These are phyloP conservation scores for Delonix regia DNA, from an alignment of 306 rosid species.

Conservation along the genomic window DNA sequence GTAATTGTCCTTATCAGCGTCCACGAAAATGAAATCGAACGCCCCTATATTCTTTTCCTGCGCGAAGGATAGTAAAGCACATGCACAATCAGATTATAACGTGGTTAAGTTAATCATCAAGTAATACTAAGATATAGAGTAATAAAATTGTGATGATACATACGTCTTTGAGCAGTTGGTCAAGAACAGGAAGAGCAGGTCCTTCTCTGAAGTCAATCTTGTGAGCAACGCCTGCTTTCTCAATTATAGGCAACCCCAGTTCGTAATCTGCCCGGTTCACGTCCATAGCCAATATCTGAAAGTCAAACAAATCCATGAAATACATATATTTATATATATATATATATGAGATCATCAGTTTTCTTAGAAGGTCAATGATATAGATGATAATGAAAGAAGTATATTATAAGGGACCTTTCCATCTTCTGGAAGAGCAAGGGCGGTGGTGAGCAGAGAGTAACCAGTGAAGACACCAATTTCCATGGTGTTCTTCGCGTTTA, in stretches of 20 bases:
- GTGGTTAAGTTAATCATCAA: no score
- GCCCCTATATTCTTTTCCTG: slow-evolving; percentile 72
- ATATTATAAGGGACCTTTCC: slow-evolving; percentile 61
- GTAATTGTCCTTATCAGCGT: slow-evolving; percentile 92
- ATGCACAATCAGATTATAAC: no score
- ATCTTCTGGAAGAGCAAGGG: slow-evolving; percentile 88
- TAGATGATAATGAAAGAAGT: not conserved
- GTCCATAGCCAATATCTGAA: slow-evolving; percentile 91
- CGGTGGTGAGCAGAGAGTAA: slow-evolving; percentile 89
- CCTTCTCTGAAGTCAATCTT: slow-evolving; percentile 95
- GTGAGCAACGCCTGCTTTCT: slow-evolving; percentile 83
- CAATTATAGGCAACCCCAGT: slow-evolving; percentile 67
- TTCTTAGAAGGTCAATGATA: not conserved
- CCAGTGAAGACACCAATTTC: slow-evolving; percentile 97
- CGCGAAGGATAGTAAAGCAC: not conserved
- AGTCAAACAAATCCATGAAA: not conserved
- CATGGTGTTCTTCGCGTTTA: slow-evolving; percentile 90
- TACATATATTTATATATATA: no score
- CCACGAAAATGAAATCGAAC: slow-evolving; percentile 80
- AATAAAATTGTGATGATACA: not conserved
- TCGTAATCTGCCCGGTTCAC: slow-evolving; percentile 81
- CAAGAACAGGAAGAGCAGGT: slow-evolving; percentile 90
- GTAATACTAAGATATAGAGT: no score
- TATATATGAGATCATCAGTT: not conserved
- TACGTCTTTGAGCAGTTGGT: slow-evolving; percentile 67